Evolutionary conservation across 805 yeast genomes (phyloP), one percentile per base, ranked within the genome.

Genomic region (Metschnikowia cubensis): DNA sequence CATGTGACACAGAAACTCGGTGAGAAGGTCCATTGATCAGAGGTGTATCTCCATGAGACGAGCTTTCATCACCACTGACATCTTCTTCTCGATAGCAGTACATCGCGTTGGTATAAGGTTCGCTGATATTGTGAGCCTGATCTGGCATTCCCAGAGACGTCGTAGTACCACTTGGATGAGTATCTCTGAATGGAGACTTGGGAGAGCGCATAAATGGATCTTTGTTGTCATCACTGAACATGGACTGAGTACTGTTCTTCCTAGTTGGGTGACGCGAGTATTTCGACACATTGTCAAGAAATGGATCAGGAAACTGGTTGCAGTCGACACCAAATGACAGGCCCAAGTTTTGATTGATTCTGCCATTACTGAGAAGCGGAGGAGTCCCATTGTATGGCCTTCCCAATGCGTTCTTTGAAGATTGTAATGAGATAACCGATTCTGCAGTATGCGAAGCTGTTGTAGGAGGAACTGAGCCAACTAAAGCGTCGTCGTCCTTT

Each of bases 21-120:
- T 45, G 47, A 2, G 42, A 45, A 18, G 49, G 36, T 45, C 35
- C 45, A 15, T 50, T 57, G 8, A 52, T 33, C 58, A 56, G 54
- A 21, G 51, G 50, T 46, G 52, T 51, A 45, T 70, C 71, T 2
- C 64, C 70, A 32, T 65, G 69, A n/a, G 60, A 62, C 6, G 69
- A 63, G 6, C 56, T 53, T 29, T 66, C 73, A 29, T 63, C 73
- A 15, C 58, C 66, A 40, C 62, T 58, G 10, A 52, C 63, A 25
- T 56, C 63, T 42, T 64, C 69, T n/a, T 60, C 67, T 15, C 61
- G 63, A 42, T 60, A 63, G 18, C 65, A 60, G 42, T 61, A 62
- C 38, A 56, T 56, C 6, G 63, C 70, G 17, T 62, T 70, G 39
- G 60, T 62, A 51, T 59, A 68, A 2, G 50, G 58, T 22, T 59